phyloP scores from a whole-genome alignment of 345 rosid species.

The Brassica juncea region DNA sequence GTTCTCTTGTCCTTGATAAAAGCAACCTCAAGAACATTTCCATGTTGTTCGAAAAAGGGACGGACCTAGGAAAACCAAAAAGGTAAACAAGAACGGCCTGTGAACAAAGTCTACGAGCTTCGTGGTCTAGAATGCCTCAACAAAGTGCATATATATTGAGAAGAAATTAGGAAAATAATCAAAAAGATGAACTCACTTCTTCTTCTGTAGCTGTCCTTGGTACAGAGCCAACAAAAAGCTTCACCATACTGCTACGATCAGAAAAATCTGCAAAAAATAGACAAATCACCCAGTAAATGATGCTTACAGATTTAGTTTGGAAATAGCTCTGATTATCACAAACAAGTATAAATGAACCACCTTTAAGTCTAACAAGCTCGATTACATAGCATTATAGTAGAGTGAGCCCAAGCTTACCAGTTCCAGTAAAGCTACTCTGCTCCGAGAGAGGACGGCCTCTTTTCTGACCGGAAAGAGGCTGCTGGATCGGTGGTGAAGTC shows the following conservation, averaged over 20 bases:
- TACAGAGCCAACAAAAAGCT: constrained; percentile 98
- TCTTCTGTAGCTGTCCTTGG: constrained; percentile 82
- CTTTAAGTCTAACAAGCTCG: neutral
- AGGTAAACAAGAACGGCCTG: neutral
- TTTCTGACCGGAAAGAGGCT: constrained; percentile 62
- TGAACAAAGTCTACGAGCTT: neutral
- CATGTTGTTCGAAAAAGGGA: constrained; percentile 81
- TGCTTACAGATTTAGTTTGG: neutral
- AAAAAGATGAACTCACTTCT: constrained; percentile 63
- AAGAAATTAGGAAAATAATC: neutral
- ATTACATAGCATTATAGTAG: neutral
- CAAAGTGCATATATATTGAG: neutral
- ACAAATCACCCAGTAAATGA: constrained; percentile 8
- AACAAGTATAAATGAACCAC: constrained; percentile 16
- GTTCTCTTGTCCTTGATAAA: constrained; percentile 93
- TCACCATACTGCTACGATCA: constrained; percentile 60
- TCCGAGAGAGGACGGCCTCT: constrained; percentile 53
- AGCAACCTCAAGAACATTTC: constrained; percentile 93
- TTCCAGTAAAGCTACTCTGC: constrained; percentile 54
- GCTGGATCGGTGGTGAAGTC: constrained; percentile 32
- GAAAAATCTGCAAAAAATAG: constrained; percentile 24
- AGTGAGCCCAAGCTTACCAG: constrained; percentile 30
- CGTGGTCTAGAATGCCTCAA: neutral
- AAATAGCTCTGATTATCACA: constrained; percentile 4
- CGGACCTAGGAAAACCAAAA: constrained; percentile 61